Evolutionary conservation across 805 yeast genomes (phyloP), one percentile per base, ranked within the genome.

Genomic region (Candida palmyrensis): DNA sequence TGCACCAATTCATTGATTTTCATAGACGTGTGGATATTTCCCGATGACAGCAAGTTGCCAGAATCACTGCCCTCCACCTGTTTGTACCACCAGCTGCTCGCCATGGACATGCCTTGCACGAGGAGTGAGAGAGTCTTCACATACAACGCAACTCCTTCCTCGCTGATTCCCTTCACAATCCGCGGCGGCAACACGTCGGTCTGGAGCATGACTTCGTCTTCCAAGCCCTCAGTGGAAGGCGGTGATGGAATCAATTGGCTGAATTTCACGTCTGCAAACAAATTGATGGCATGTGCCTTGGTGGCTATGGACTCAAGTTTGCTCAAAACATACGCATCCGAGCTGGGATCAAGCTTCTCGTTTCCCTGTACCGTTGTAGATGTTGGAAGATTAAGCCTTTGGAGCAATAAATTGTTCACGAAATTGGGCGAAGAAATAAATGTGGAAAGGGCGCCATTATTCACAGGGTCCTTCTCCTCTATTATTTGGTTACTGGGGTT

Each of bases 191-290:
- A 55, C 25, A 59, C 51, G 46, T 67, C 71, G 27, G 64, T 63
- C 21, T 55, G 64, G 32, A 52, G 63, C 15, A 58, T 39, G 9
- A 52, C 38, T 30, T 61, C 66, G 25, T 63, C 66, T 30, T 62
- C 67, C 17, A 56, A 39, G 5, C 57, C 61, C 34, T 59, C 61
- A 3, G 65, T 56, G 1, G 77, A 73, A 0, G 80, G 80, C 1
- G 86, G 82, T 17, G 79, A 65, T 7, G 96, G 96, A 23, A 82
- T 75, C 45, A 89, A 66, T 60, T 90, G 97, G 26, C 82, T 71
- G 48, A 81, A 86, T 57, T 92, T 92, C 18, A 87, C 88, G 44
- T 88, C 96, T 0, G 97, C 97, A 63, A 82, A 88, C 20, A 87
- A 66, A 42, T 80, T 78, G 14, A 92, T 79, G 0, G 95, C 95